These are phyloP conservation scores for Sporothrix humicola DNA, from an alignment of 2,329 filamentous ascomycete species.

Conservation along the genomic window DNA sequence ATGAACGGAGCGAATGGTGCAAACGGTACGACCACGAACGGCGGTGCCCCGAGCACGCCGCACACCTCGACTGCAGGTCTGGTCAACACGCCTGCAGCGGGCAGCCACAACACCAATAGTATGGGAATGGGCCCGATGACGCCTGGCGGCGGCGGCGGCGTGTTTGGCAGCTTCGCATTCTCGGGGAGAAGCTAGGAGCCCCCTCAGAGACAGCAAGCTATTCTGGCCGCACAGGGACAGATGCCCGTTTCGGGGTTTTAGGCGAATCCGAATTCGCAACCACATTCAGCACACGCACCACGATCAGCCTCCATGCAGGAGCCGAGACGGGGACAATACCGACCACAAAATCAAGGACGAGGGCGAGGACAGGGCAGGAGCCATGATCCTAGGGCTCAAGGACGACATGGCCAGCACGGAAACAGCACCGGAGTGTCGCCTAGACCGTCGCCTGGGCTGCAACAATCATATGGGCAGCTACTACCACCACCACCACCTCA, in stretches of 20 bases:
- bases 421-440: not conserved
- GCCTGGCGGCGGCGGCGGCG: constrained; percentile 74
- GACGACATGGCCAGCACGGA: not conserved
- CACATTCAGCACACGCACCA: not conserved
- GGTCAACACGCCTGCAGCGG: constrained; percentile 72
- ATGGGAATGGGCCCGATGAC: constrained; percentile 74
- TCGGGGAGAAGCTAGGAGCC: constrained; percentile 38
- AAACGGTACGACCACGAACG: constrained; percentile 45
- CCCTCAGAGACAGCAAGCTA: not conserved
- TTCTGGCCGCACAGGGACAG: too few relatives aligned
- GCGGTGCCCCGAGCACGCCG: constrained; percentile 59
- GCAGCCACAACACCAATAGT: constrained; percentile 61
- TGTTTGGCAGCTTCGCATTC: constrained; percentile 75
- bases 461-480: too few relatives aligned
- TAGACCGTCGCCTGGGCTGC: not conserved
- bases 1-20: constrained; percentile 40
- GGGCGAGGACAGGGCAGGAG: not conserved
- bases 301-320: constrained; percentile 8
- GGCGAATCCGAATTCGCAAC: not conserved
- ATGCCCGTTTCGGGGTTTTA: not conserved
- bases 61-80: constrained; percentile 63
- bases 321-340: not conserved
- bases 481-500: too few relatives aligned
- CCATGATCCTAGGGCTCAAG: too few relatives aligned
- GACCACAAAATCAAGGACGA: too few relatives aligned